Evolutionary conservation across 345 rosid genomes (phyloP).

Genomic region (Moringa oleifera): DNA sequence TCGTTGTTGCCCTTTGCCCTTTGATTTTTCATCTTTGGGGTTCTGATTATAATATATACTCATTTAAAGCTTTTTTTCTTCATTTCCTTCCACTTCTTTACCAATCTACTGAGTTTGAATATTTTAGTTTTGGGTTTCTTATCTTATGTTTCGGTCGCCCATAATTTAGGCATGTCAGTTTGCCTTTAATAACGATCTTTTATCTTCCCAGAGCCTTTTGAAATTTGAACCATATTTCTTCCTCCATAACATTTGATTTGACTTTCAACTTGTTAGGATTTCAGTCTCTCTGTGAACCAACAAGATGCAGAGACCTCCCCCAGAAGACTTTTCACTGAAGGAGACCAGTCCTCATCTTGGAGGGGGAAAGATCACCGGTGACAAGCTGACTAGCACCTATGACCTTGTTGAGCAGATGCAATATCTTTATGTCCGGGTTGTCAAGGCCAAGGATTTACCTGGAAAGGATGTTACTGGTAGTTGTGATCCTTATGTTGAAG

Average conservation of each 20-base stretch:
- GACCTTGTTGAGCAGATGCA: conserved; percentile 97
- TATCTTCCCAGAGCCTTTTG: conserved; percentile 18
- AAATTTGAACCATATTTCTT: background rate
- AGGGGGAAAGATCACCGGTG: conserved; percentile 64
- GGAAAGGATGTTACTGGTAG: conserved; percentile 81
- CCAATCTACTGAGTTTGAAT: conserved; percentile 10
- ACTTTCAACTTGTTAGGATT: conserved; percentile 2
- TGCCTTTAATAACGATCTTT: conserved; percentile 20
- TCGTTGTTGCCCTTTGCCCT: too few species aligned
- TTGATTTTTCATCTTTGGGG: too few species aligned
- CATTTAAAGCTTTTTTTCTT: too few species aligned
- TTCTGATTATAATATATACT: too few species aligned
- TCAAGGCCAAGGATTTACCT: conserved; percentile 86
- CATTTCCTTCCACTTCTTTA: background rate
- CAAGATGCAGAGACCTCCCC: conserved; percentile 80
- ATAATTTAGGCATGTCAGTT: conserved; percentile 7
- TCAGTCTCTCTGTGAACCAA: conserved; percentile 10
- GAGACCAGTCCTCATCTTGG: conserved; percentile 91
- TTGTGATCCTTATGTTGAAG: conserved; percentile 89
- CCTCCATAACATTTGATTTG: too few species aligned
- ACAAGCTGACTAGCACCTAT: conserved; percentile 86
- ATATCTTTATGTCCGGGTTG: conserved; percentile 87
- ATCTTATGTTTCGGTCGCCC: too few species aligned
- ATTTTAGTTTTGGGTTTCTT: background rate
- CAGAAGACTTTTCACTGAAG: conserved; percentile 67